phyloP scores from a whole-genome alignment of 148 eudicot species.

The Fagopyrum tataricum region DNA sequence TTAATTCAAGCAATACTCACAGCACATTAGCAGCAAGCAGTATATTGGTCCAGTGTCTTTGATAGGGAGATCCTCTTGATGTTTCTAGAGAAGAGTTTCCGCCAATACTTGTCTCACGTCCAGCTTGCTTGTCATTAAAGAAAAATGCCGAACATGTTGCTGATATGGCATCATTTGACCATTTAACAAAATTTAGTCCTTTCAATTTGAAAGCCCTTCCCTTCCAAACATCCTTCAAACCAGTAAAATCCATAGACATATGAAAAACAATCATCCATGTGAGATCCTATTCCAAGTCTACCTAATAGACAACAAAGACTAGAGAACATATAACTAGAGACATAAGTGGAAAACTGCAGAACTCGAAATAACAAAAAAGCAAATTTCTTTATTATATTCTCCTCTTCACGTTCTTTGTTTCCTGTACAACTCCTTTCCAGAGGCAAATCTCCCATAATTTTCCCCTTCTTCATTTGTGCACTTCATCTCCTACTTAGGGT shows the following conservation, averaged over 20 bases:
- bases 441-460: too few species aligned
- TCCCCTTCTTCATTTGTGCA: too few species aligned
- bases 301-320: background rate
- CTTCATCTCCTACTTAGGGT: too few species aligned
- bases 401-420: too few species aligned
- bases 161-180: slow-evolving; percentile 39
- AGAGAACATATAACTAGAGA: background rate
- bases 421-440: too few species aligned
- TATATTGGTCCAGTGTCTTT: slow-evolving; percentile 51
- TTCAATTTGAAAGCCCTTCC: slow-evolving; percentile 26
- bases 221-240: slow-evolving; percentile 34
- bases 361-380: background rate
- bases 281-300: background rate
- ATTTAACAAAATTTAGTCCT: slow-evolving; percentile 32
- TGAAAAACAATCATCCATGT: background rate
- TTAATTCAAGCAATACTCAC: slow-evolving; percentile 42
- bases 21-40: slow-evolving; percentile 55
- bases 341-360: background rate
- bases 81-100: slow-evolving; percentile 28
- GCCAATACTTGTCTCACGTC: slow-evolving; percentile 18
- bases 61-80: slow-evolving; percentile 26
- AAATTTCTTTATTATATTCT: too few species aligned
- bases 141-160: slow-evolving; percentile 33
- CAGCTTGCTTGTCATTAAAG: slow-evolving; percentile 39
- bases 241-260: background rate